phyloP scores from a whole-genome alignment of 2,329 filamentous ascomycete genomes.

The Aspergillus phoenicis region DNA sequence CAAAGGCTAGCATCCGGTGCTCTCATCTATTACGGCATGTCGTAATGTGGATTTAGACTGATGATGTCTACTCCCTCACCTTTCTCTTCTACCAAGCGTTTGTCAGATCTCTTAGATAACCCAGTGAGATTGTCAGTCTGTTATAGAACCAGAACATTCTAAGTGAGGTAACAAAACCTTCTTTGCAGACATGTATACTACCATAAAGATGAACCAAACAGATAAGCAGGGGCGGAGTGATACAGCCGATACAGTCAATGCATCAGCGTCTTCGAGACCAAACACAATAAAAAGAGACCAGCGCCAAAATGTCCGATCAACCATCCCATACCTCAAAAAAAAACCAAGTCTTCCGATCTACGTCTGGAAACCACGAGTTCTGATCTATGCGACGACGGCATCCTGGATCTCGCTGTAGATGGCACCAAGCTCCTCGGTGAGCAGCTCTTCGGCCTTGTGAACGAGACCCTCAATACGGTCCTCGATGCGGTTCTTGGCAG shows the following conservation, averaged over 20 bases:
- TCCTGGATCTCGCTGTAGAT: slow-evolving; percentile 49
- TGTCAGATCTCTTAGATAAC: not conserved
- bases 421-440: slow-evolving; percentile 49
- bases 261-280: slow-evolving; percentile 19
- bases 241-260: slow-evolving; percentile 22
- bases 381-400: slow-evolving; percentile 50
- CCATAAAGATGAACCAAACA: slow-evolving; percentile 30
- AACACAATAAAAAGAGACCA: slow-evolving; percentile 26
- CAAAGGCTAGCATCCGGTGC: no score
- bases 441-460: slow-evolving; percentile 51
- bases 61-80: not conserved
- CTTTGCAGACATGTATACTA: slow-evolving; percentile 31
- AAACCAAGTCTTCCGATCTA: slow-evolving; percentile 7
- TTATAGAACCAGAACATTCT: slow-evolving; percentile 22
- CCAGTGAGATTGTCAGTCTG: slow-evolving; percentile 42
- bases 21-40: no score
- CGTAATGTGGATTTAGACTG: no score
- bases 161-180: slow-evolving; percentile 28
- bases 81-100: not conserved
- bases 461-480: slow-evolving; percentile 46
- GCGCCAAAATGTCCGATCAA: slow-evolving; percentile 32
- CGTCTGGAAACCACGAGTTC: slow-evolving; percentile 11
- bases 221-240: slow-evolving; percentile 26
- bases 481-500: slow-evolving; percentile 43
- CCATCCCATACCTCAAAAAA: slow-evolving; percentile 21